A percentile compares a stretch with the other conserved stretches of the same genome.
phyloP scores from a whole-genome alignment of 176 grass and related monocot genomes.

The Cenchrus fungigraminus region DNA sequence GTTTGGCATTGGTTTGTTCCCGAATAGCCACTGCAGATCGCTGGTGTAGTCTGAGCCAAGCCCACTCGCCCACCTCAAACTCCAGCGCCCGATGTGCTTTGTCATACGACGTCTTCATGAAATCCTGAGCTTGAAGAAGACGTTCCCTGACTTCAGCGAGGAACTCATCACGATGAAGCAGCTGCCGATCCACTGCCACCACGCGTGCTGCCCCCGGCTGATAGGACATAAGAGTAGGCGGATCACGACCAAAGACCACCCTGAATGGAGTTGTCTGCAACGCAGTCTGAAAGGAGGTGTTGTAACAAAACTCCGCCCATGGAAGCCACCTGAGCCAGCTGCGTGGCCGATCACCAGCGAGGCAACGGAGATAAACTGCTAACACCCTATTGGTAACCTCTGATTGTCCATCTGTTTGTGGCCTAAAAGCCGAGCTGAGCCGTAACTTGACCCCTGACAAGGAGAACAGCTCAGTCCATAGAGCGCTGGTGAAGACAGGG shows the following conservation, averaged over 20 bases:
- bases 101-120: not conserved
- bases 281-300: not conserved
- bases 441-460: not conserved
- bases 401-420: not conserved
- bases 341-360: not conserved
- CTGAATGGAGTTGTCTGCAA: fast-evolving
- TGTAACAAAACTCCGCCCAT: not conserved
- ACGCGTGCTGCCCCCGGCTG: not conserved
- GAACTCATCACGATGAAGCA: not conserved
- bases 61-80: not conserved
- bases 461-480: not conserved
- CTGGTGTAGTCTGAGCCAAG: not conserved
- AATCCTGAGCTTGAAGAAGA: not conserved
- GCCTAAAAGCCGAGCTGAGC: not conserved
- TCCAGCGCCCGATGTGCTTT: not conserved
- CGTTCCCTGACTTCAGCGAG: not conserved
- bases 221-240: not conserved
- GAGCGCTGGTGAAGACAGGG: not conserved
- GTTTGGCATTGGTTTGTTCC: not conserved
- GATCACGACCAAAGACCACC: not conserved
- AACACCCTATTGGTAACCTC: not conserved
- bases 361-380: not conserved
- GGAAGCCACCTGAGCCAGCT: not conserved
- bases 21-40: not conserved
- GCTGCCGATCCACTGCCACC: not conserved